A percentile compares a stretch with the other conserved stretches of the same genome.
phyloP scores from a whole-genome alignment of 495 filamentous ascomycete species.

The Saxispiralis lemnorum region DNA sequence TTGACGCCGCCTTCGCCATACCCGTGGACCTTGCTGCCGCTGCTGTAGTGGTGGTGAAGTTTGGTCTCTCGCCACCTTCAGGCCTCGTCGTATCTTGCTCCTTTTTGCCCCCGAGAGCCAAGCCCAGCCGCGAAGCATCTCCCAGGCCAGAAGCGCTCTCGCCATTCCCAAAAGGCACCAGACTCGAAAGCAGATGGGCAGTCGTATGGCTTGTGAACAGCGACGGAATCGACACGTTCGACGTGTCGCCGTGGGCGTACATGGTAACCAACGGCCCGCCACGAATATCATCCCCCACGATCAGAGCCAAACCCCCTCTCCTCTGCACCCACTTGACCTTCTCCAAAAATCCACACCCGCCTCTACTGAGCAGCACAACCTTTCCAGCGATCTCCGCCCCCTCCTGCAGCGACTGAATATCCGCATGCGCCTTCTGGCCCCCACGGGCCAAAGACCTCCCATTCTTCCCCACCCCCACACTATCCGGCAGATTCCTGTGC shows the following conservation, averaged over 20 bases:
- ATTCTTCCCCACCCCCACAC: conserved; percentile 27
- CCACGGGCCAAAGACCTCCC: conserved; percentile 18
- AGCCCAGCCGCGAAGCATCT: conserved; percentile 27
- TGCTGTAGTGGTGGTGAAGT: conserved; percentile 12
- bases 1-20: conserved; percentile 10
- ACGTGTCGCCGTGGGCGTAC: conserved; percentile 89
- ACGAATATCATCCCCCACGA: conserved; percentile 83
- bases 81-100: conserved; percentile 6
- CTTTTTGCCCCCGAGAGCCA: conserved; percentile 2
- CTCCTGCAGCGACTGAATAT: conserved; percentile 90
- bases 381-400: conserved; percentile 87
- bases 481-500: conserved; percentile 45
- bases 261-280: conserved; percentile 81
- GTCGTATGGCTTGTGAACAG: conserved; percentile 91
- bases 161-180: conserved; percentile 54
- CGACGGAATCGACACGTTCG: conserved; percentile 82
- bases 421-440: conserved; percentile 48
- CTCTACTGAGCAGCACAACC: conserved; percentile 72
- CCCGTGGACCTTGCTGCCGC: conserved; percentile 4
- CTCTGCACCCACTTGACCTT: conserved; percentile 95
- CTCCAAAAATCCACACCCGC: conserved; percentile 90
- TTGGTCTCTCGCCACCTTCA: conserved; percentile 10
- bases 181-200: conserved; percentile 77
- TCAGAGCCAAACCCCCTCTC: conserved; percentile 69
- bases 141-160: conserved; percentile 34